phyloP scores from a whole-genome alignment of 805 yeast genomes.

The Cyberlindnera xishuangbannaensis region DNA sequence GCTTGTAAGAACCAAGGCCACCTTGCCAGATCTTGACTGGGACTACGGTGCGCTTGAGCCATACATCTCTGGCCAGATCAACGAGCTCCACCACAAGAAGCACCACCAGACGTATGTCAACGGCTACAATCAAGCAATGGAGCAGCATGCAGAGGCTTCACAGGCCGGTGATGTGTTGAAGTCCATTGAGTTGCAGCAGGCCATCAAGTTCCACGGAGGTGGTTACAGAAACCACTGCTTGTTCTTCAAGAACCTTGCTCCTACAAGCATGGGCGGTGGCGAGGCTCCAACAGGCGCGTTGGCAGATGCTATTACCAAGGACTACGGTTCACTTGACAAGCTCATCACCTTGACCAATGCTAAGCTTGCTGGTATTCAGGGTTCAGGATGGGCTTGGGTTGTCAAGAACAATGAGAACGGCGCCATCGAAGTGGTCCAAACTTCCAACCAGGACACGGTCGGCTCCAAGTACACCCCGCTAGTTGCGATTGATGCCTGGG shows the following conservation, averaged over 20 bases:
- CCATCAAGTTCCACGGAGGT: slow-evolving; percentile 88
- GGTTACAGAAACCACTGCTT: slow-evolving; percentile 82
- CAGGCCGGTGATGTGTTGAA: slow-evolving; percentile 51
- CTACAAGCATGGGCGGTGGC: slow-evolving; percentile 74
- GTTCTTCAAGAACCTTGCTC: slow-evolving; percentile 87
- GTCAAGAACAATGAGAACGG: slow-evolving; percentile 75
- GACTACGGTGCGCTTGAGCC: slow-evolving; percentile 87
- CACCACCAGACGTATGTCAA: slow-evolving; percentile 91
- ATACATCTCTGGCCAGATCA: slow-evolving; percentile 77
- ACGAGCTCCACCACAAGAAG: slow-evolving; percentile 80
- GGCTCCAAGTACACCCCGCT: slow-evolving; percentile 61
- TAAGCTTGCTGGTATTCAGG: slow-evolving; percentile 82
- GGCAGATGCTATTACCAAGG: slow-evolving; percentile 49
- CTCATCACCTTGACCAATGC: slow-evolving; percentile 59
- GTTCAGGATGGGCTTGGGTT: slow-evolving; percentile 94
- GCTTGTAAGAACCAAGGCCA: slow-evolving; percentile 51
- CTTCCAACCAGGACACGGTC: slow-evolving; percentile 84
- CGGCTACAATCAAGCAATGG: slow-evolving; percentile 75
- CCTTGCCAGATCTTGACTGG: slow-evolving; percentile 77
- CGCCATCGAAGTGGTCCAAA: slow-evolving; percentile 72
- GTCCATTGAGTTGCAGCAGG: slow-evolving; percentile 60
- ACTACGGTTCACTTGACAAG: slow-evolving; percentile 70
- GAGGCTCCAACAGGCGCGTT: slow-evolving; percentile 50
- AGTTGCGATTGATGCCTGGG: slow-evolving; percentile 94
- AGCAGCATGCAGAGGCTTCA: slow-evolving; percentile 64